Conservation (phyloP, 805 yeast genomes). For the Starmerella apicola region DNA sequence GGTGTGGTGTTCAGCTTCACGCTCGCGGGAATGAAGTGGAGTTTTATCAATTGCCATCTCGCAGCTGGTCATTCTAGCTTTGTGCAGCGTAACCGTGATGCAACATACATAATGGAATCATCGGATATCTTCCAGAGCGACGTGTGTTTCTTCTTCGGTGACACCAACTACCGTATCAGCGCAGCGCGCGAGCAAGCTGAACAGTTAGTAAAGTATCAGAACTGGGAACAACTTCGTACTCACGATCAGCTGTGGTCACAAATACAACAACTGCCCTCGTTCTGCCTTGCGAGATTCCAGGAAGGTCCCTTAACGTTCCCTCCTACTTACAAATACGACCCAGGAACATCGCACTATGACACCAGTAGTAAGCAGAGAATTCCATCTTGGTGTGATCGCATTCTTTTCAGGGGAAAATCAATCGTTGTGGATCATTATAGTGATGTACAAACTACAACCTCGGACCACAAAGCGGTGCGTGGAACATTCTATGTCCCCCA, state of each 20-base stretch:
- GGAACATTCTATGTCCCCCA: conserved; percentile 45
- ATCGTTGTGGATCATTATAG: conserved; percentile 51
- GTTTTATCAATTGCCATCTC: conserved; percentile 74
- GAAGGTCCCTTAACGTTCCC: conserved; percentile 70
- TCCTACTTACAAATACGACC: conserved; percentile 92
- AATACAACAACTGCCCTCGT: conserved; percentile 55
- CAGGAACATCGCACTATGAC: conserved; percentile 71
- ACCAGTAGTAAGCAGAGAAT: conserved; percentile 82
- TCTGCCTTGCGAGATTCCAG: conserved; percentile 56
- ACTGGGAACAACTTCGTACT: conserved; percentile 45
- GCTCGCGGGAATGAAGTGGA: conserved; percentile 54
- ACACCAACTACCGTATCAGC: conserved; percentile 74
- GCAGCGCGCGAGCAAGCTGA: conserved; percentile 62
- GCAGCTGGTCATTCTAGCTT: conserved; percentile 83
- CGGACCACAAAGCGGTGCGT: conserved; percentile 86
- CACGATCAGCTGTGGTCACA: conserved; percentile 71
- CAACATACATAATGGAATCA: conserved; percentile 49
- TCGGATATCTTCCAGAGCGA: conserved; percentile 58
- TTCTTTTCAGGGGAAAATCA: conserved; percentile 50
- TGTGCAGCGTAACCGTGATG: conserved; percentile 77
- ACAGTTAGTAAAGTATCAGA: conserved; percentile 35
- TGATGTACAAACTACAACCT: conserved; percentile 39
- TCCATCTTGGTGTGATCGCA: conserved; percentile 97
- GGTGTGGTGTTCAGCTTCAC: conserved; percentile 61
- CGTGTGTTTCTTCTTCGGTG: conserved; percentile 82